phyloP scores from a whole-genome alignment of 345 rosid genomes.

The Psidium friedrichsthalianum region DNA sequence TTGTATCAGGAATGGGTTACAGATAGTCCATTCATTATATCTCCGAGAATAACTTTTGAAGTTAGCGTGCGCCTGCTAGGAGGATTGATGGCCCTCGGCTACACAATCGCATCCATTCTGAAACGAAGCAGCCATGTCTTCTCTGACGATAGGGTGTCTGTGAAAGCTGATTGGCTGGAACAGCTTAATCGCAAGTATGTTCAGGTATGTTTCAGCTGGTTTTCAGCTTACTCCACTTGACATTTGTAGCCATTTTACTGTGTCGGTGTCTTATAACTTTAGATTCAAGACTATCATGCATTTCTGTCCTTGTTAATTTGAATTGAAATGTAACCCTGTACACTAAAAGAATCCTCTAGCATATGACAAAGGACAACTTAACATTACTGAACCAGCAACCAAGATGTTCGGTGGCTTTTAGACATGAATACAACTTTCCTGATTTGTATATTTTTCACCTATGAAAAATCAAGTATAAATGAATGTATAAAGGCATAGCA shows the following conservation, averaged over 20 bases:
- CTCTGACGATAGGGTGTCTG: slow-evolving; percentile 53
- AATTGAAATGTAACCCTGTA: background rate
- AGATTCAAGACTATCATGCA: background rate
- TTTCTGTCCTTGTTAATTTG: background rate
- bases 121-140: slow-evolving; percentile 92
- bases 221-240: background rate
- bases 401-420: background rate
- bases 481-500: background rate
- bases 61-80: slow-evolving; percentile 94
- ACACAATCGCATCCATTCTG: slow-evolving; percentile 85
- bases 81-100: slow-evolving; percentile 97
- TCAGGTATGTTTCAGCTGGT: slow-evolving; percentile 44
- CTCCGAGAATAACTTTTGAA: slow-evolving; percentile 97
- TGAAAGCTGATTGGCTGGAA: slow-evolving; percentile 96
- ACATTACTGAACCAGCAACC: background rate
- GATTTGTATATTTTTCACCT: background rate
- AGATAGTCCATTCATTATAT: slow-evolving; percentile 89
- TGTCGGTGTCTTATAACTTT: background rate
- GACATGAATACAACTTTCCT: background rate
- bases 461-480: background rate
- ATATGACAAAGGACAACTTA: background rate
- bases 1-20: slow-evolving; percentile 95
- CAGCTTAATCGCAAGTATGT: slow-evolving; percentile 84
- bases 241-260: background rate
- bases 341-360: background rate